A percentile compares a stretch with the other conserved stretches of the same genome.
These are phyloP conservation scores for Chrysoporthe deuterocubensis DNA, from an alignment of 2,329 filamentous ascomycete species.

Conservation along the genomic window DNA sequence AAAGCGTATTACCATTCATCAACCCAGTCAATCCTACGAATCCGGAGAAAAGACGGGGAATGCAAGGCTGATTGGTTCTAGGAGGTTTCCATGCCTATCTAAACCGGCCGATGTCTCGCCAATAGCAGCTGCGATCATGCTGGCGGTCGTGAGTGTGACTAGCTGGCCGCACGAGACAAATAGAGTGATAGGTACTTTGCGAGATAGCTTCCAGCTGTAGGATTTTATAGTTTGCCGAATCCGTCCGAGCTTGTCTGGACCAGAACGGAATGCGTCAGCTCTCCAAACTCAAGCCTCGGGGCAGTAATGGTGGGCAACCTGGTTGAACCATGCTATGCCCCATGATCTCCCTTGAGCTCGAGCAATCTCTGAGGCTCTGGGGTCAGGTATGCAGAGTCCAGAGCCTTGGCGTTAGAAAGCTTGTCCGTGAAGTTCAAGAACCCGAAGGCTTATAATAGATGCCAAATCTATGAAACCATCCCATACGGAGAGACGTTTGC, in stretches of 20 bases:
- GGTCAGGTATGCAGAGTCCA: not conserved
- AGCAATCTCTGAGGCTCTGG: not conserved
- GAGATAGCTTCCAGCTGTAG: conserved; percentile 29
- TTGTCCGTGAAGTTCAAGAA: too few relatives aligned
- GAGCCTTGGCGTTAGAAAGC: not conserved
- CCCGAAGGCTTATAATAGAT: too few relatives aligned
- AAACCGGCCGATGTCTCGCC: conserved; percentile 35
- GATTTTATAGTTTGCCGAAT: conserved; percentile 27
- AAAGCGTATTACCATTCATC: conserved; percentile 40
- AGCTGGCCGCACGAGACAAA: conserved; percentile 41
- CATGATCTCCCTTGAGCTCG: not conserved
- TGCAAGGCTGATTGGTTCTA: conserved; percentile 48
- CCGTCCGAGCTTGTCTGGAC: conserved; percentile 28
- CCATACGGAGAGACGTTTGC: too few relatives aligned
- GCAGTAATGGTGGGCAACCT: not conserved
- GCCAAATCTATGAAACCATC: too few relatives aligned
- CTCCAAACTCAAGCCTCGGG: too few relatives aligned
- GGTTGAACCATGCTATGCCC: not conserved
- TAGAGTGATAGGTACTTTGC: conserved; percentile 34
- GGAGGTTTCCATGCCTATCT: conserved; percentile 35
- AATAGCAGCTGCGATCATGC: conserved; percentile 43
- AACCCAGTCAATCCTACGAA: conserved; percentile 42
- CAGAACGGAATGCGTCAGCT: not conserved
- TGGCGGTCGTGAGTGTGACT: conserved; percentile 42
- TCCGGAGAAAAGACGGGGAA: conserved; percentile 59